Evolutionary conservation across 805 yeast genomes (phyloP).

Genomic region (Teunomyces kruisii): DNA sequence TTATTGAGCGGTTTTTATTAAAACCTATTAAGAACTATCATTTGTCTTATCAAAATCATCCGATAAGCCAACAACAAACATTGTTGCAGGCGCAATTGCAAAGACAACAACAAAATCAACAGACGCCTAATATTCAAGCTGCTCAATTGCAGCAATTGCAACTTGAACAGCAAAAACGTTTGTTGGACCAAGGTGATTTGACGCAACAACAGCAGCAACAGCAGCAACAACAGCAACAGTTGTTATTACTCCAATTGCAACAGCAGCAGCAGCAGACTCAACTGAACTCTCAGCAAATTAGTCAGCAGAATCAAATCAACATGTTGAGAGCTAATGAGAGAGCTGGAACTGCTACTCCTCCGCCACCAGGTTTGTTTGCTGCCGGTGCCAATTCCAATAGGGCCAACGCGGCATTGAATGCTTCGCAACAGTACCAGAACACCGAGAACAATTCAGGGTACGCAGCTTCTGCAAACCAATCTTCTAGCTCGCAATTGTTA

Average conservation of each 20-base stretch:
- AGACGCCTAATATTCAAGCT: constrained; percentile 13
- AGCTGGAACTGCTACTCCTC: constrained; percentile 52
- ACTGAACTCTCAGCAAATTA: constrained; percentile 23
- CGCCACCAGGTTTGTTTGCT: constrained; percentile 70
- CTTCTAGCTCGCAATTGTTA: constrained; percentile 75
- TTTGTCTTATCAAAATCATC: constrained; percentile 46
- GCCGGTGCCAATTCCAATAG: constrained; percentile 16
- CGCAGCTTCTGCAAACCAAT: constrained; percentile 24
- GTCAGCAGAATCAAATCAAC: constrained; percentile 23
- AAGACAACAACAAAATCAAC: constrained; percentile 26
- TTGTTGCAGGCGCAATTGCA: constrained; percentile 31
- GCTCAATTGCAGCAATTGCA: constrained; percentile 31
- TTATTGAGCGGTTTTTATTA: constrained; percentile 40
- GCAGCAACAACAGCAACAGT: constrained; percentile 11
- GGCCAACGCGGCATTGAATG: constrained; percentile 9
- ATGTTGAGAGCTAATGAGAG: constrained; percentile 33
- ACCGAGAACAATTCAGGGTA: constrained; percentile 11
- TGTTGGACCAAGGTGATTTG: constrained; percentile 7
- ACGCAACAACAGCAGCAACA: constrained; percentile 13
- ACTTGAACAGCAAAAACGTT: constrained; percentile 25
- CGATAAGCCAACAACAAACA: constrained; percentile 34
- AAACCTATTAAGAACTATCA: constrained; percentile 46
- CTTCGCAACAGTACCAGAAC: constrained; percentile 3
- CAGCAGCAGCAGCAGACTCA: constrained; percentile 40
- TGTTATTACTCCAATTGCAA: constrained; percentile 7